These are phyloP conservation scores for Chalaropsis ovoidea DNA, from an alignment of 2,329 filamentous ascomycete species.

Conservation along the genomic window DNA sequence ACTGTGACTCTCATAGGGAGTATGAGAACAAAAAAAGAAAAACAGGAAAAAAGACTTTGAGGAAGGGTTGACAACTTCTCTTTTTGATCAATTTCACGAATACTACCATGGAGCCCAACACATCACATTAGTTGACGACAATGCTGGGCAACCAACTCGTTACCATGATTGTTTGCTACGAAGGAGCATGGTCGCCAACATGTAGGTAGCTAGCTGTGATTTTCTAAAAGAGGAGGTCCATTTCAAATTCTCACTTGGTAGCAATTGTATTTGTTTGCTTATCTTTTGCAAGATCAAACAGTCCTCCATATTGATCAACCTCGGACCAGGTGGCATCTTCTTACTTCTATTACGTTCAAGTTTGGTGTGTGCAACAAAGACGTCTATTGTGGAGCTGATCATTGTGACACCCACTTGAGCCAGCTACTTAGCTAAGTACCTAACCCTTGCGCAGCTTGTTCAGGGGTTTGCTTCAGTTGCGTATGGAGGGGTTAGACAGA, in stretches of 20 bases:
- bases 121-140: not conserved
- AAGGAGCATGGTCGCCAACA: not conserved
- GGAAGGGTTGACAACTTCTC: not conserved
- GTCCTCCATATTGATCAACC: no score
- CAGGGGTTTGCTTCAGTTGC: not conserved
- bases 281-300: no score
- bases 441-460: not conserved
- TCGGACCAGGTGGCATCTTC: no score
- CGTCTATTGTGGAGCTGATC: not conserved
- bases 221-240: not conserved
- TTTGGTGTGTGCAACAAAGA: slow-evolving; percentile 2
- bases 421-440: no score
- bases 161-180: not conserved
- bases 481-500: not conserved
- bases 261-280: no score
- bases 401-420: not conserved
- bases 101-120: not conserved
- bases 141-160: not conserved
- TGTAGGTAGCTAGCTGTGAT: not conserved
- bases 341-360: not conserved
- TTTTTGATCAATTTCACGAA: not conserved
- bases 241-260: no score
- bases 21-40: not conserved
- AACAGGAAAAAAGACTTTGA: not conserved
- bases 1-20: no score